A percentile compares a stretch with the other conserved stretches of the same genome.
Conservation (phyloP, 371 early-diverging fungal genomes). For the Funneliformis caledonium region DNA sequence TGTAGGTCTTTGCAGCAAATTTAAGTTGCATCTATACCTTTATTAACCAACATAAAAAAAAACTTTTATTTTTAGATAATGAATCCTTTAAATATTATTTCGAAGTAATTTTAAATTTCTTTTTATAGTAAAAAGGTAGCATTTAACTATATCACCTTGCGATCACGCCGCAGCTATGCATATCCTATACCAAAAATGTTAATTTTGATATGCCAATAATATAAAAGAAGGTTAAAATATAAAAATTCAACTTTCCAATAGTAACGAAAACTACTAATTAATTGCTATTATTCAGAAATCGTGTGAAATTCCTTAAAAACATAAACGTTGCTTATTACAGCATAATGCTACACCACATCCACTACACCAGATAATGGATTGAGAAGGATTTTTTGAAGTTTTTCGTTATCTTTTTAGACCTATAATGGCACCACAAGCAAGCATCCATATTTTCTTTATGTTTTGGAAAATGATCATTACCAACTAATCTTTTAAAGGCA, state of each 20-base stretch:
- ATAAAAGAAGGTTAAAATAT: too few species aligned
- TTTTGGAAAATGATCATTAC: constrained; percentile 12
- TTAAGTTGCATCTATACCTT: too few species aligned
- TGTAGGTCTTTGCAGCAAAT: background rate
- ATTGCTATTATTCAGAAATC: background rate
- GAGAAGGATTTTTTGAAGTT: background rate
- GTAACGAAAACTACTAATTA: too few species aligned
- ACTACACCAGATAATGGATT: background rate
- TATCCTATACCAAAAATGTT: too few species aligned
- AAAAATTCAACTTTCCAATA: too few species aligned
- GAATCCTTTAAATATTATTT: too few species aligned
- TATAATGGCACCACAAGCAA: background rate
- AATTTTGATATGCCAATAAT: too few species aligned
- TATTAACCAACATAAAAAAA: too few species aligned
- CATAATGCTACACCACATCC: background rate
- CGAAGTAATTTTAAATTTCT: too few species aligned
- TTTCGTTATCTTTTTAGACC: background rate
- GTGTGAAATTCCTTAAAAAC: constrained; percentile 12
- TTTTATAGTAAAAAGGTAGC: too few species aligned
- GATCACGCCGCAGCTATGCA: background rate
- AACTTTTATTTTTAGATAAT: too few species aligned
- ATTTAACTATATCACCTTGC: too few species aligned
- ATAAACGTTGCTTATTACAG: background rate
- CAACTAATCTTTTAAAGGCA: background rate
- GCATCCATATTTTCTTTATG: background rate